Conservation (phyloP, 108 stramenopile genomes). For the Seminavis robusta region DNA sequence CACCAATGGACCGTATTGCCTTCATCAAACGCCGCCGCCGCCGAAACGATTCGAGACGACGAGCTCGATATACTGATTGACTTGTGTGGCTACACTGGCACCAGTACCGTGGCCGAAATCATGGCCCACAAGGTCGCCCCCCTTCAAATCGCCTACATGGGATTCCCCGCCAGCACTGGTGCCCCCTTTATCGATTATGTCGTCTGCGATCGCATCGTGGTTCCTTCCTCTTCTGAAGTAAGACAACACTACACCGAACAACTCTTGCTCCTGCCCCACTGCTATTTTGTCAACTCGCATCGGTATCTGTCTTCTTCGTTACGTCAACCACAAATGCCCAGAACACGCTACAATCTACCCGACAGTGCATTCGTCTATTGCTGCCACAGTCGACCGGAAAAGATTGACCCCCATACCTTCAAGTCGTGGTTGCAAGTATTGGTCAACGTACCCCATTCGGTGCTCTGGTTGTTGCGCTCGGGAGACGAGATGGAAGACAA, state of each 20-base stretch:
- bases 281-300: slow-evolving; percentile 87
- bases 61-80: slow-evolving; percentile 77
- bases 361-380: slow-evolving; percentile 68
- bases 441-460: slow-evolving; percentile 17
- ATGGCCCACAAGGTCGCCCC: slow-evolving; percentile 50
- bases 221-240: slow-evolving; percentile 37
- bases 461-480: slow-evolving; percentile 80
- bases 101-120: slow-evolving; percentile 50
- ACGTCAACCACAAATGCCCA: slow-evolving; percentile 30
- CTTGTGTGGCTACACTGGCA: slow-evolving; percentile 84
- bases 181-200: slow-evolving; percentile 69
- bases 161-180: slow-evolving; percentile 78
- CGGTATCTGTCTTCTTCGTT: slow-evolving; percentile 23
- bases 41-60: slow-evolving; percentile 51
- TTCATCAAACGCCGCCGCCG: slow-evolving; percentile 39
- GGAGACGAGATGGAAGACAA: slow-evolving; percentile 73
- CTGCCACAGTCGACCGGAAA: slow-evolving; percentile 83
- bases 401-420: slow-evolving; percentile 84
- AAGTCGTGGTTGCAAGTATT: slow-evolving; percentile 66
- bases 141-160: slow-evolving; percentile 68
- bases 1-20: slow-evolving; percentile 58
- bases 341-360: slow-evolving; percentile 60
- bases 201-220: slow-evolving; percentile 58
- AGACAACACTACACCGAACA: slow-evolving; percentile 65
- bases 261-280: slow-evolving; percentile 79